Percentiles rank a stretch among this genome's conserved stretches.
Evolutionary conservation across 345 rosid genomes (phyloP).

Genomic region (Linum tenue): DNA sequence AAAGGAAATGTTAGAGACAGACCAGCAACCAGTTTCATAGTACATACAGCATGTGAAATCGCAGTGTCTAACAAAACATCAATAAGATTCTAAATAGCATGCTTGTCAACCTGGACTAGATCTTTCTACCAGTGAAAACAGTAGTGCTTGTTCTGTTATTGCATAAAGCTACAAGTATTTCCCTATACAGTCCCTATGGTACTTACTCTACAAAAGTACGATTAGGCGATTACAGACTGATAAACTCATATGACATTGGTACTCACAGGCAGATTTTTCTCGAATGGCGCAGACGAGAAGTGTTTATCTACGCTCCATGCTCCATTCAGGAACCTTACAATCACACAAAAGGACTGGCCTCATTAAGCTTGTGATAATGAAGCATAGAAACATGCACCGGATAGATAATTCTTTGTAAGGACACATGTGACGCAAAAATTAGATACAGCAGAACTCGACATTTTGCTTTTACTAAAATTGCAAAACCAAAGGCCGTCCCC

Average conservation of each 20-base stretch:
- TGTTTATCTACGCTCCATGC: constrained; percentile 90
- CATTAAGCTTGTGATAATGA: constrained; percentile 1
- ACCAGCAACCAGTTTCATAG: neutral
- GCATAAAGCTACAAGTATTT: neutral
- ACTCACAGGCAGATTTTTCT: constrained; percentile 87
- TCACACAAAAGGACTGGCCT: constrained; percentile 7
- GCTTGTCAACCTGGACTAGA: too few relatives aligned
- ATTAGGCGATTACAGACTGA: neutral
- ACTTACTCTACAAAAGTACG: neutral
- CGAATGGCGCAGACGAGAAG: constrained; percentile 57
- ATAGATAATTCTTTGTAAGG: neutral
- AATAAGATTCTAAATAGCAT: neutral
- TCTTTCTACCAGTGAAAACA: too few relatives aligned
- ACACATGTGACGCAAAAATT: neutral
- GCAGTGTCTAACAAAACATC: neutral
- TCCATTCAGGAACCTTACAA: constrained; percentile 72
- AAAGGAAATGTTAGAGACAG: neutral
- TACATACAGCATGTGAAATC: neutral
- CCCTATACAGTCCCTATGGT: neutral
- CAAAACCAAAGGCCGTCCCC: neutral
- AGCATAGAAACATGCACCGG: constrained; percentile 2
- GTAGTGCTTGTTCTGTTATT: neutral
- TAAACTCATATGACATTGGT: constrained; percentile 2
- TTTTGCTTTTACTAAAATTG: neutral
- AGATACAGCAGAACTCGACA: neutral